A percentile compares a stretch with the other conserved stretches of the same genome.
These are phyloP conservation scores for Porcisia hertigi DNA, from an alignment of 208 protist genomes.

Conservation along the genomic window DNA sequence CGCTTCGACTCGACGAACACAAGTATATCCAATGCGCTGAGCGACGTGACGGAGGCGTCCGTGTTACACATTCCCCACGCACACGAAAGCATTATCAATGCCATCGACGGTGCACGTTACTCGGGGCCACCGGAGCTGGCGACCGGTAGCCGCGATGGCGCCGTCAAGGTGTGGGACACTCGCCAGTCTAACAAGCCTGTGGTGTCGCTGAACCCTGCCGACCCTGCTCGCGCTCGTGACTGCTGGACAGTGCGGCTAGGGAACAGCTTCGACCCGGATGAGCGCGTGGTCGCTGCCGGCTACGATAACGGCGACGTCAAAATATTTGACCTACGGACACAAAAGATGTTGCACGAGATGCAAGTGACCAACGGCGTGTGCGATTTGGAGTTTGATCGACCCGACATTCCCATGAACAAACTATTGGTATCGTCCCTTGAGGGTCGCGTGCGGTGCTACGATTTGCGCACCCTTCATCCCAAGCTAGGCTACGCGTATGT, in stretches of 20 bases:
- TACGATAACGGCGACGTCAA: conserved; percentile 97
- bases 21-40: conserved; percentile 23
- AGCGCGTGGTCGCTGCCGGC: conserved; percentile 90
- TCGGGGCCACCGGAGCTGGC: conserved; percentile 88
- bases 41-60: conserved; percentile 34
- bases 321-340: conserved; percentile 93
- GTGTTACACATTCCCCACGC: conserved; percentile 73
- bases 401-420: conserved; percentile 95
- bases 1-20: conserved; percentile 29
- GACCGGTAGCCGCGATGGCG: conserved; percentile 89
- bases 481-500: conserved; percentile 88
- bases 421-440: conserved; percentile 88
- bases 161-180: conserved; percentile 93
- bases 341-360: conserved; percentile 91
- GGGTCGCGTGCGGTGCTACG: conserved; percentile 84
- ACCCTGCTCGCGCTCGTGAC: conserved; percentile 69
- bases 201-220: conserved; percentile 74
- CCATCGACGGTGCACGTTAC: conserved; percentile 91
- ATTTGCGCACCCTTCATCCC: conserved; percentile 88
- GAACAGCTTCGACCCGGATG: conserved; percentile 87
- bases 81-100: conserved; percentile 94
- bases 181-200: conserved; percentile 87
- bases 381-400: conserved; percentile 90
- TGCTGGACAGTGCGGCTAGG: conserved; percentile 94
- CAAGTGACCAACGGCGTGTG: conserved; percentile 94